Conservation (phyloP, 495 filamentous ascomycete genomes). For the Mytilinidion resinicola region DNA sequence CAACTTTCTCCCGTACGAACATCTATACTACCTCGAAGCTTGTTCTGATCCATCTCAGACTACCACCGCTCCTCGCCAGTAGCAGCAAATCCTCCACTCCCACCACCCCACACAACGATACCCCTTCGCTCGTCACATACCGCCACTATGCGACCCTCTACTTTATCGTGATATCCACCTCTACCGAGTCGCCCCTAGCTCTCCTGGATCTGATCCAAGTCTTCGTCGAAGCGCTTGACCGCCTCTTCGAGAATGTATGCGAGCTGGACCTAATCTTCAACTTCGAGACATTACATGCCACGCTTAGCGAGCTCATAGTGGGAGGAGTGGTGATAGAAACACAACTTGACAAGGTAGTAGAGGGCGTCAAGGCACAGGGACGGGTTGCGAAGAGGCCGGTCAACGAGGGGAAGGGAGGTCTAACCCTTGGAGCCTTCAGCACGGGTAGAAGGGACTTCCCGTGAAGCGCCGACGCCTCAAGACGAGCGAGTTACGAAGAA, state of each 20-base stretch:
- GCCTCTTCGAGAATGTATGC: conserved; percentile 96
- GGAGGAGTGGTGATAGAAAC: conserved; percentile 96
- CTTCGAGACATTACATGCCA: conserved; percentile 92
- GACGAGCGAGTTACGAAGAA: background rate
- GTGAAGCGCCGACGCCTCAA: conserved; percentile 6
- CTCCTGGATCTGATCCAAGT: conserved; percentile 96
- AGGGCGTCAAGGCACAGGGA: conserved; percentile 74
- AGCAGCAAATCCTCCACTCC: conserved; percentile 46
- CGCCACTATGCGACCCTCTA: conserved; percentile 97
- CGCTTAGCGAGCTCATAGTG: conserved; percentile 88
- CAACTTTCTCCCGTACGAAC: conserved; percentile 77
- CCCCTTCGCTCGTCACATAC: conserved; percentile 93
- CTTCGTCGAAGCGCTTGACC: conserved; percentile 90
- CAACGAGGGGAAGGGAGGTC: conserved; percentile 35
- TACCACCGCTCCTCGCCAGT: conserved; percentile 60
- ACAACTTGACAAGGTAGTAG: conserved; percentile 75
- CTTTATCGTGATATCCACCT: conserved; percentile 97
- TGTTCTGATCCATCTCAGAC: conserved; percentile 43
- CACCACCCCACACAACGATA: conserved; percentile 62
- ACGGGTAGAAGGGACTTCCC: conserved; percentile 29
- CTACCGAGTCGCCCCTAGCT: conserved; percentile 90
- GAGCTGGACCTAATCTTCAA: conserved; percentile 98
- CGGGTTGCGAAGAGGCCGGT: conserved; percentile 61
- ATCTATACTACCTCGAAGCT: background rate
- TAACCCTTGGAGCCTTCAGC: conserved; percentile 43